Conservation (phyloP, 352 stramenopile species). For the Globisporangium megalacanthum region DNA sequence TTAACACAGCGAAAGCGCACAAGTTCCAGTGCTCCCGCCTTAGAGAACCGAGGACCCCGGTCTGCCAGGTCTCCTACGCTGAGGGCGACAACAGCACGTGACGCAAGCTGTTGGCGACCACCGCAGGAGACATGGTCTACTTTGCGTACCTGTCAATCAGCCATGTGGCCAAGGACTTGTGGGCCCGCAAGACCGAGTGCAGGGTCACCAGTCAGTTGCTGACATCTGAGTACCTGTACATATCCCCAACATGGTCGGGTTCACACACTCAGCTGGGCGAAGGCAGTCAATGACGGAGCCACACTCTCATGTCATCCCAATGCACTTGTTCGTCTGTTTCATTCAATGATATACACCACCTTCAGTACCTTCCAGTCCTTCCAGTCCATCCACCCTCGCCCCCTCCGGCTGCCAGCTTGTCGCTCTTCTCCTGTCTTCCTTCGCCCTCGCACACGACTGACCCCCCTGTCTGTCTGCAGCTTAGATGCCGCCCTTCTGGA, state of each 20-base stretch:
- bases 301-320: too few relatives aligned
- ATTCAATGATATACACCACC: too few relatives aligned
- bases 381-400: too few relatives aligned
- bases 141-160: constrained; percentile 55
- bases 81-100: background rate
- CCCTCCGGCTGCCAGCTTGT: too few relatives aligned
- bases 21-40: constrained; percentile 14
- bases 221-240: too few relatives aligned
- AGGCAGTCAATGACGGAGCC: too few relatives aligned
- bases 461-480: background rate
- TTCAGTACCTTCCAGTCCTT: too few relatives aligned
- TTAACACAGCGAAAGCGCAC: constrained; percentile 21
- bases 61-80: constrained; percentile 8
- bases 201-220: constrained; percentile 7
- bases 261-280: too few relatives aligned
- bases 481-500: constrained; percentile 68
- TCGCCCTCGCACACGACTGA: too few relatives aligned
- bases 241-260: too few relatives aligned
- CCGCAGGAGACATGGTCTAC: constrained; percentile 23
- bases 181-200: constrained; percentile 16
- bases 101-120: constrained; percentile 4
- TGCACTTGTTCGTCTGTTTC: too few relatives aligned
- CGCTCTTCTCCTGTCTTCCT: too few relatives aligned
- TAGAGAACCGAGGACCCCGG: background rate
- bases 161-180: constrained; percentile 32